Evolutionary conservation across 2,329 filamentous ascomycete species (phyloP), one percentile per base, ranked within the genome.

Genomic region (Penicillium sp.): DNA sequence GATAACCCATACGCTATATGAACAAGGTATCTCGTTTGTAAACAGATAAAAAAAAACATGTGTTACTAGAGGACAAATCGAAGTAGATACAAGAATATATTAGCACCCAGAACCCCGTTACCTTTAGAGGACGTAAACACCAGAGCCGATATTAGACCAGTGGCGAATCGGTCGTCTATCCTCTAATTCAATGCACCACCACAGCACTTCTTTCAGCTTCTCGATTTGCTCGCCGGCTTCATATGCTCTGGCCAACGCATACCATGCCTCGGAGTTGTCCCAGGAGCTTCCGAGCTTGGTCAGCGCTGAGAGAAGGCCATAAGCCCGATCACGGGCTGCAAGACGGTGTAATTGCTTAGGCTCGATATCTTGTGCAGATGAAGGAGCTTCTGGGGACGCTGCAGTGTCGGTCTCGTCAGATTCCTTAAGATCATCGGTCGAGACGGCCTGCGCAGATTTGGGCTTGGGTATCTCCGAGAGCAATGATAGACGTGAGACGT

Each of bases 131-230:
- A 89, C 82, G 73, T 89, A 90, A 18, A 87, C 82, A 18, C 85
- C 84, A 46, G 80, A 79, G 3, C 83, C 86, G 27, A 91, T 80
- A 61, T 82, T 86, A 29, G 79, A 81, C 94, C 93, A 97, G 55
- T 84, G 82, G 53, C 94, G 84, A 44, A 96, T 82, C 0, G 88
- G 90, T 60, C 84, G 85, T 7, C 84, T 85, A 70, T 99, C 93
- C 70, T 97, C 94, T 29, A 99, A 79, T 74, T 97, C 91, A 11
- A 99, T 89, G 65, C 92, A 96, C 91, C 93, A 97, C 94, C 94
- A 97, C 7, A 97, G 80, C 42, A 92, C 91, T 63, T 94, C 89
- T 76, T 92, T 95, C 13, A 94, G 89, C 77, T 93, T 96, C 35
- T 94, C 89, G 1, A 84, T 74, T 76, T 96, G 90, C 0, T 88